Base-by-base conservation (phyloP, 2,329 filamentous ascomycete species). In the Nannizzia gypsea region DNA sequence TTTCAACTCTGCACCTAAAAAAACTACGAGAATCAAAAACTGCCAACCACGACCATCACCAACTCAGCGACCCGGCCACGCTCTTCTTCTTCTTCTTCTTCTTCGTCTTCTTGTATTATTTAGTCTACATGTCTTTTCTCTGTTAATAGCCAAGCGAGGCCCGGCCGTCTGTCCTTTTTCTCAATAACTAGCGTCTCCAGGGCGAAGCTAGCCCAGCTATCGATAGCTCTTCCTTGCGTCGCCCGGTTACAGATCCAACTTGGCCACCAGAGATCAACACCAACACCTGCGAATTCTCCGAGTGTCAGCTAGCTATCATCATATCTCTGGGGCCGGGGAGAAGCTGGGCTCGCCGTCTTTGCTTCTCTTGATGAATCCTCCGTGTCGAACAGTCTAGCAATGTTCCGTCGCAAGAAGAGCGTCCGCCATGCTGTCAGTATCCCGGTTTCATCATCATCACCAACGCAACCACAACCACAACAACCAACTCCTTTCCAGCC, bases 351-450 rank as follows among this genome's bases (percentile, higher is more conserved):
- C 11, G 13, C 11, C n/a, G 26, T 38, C 28, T 20, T 28, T 24
- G 8, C n/a, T 20, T 56, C 36, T 40, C 54, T 38, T 36, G 54
- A 40, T 40, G 28, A 36, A 24, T 56, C 15, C 36, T 28, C 9
- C 31, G 15, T 15, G 31, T 2, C 13, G 31, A 36, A 13, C 13
- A 20, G 54, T 13, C 36, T 13, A 42, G 68, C 62, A 59, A 76
- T 76, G 73, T 75, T 75, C 64, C 68, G 69, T 60, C 72, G 71
- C 66, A 74, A 69, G 67, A 72, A 72, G 67, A 73, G 72, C 64
- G 65, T 64, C 40, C 77, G 76, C 55, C 77, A 78, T 67, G 70
- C 72, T 63, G 73, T 75, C 70, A 59, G 73, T 69, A 54, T 15
- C 24, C 36, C 15, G n/a, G 15, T 6, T 42, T 42, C 15, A 6